These are phyloP conservation scores for Brassica juncea DNA, from an alignment of 345 rosid genomes.

Conservation along the genomic window DNA sequence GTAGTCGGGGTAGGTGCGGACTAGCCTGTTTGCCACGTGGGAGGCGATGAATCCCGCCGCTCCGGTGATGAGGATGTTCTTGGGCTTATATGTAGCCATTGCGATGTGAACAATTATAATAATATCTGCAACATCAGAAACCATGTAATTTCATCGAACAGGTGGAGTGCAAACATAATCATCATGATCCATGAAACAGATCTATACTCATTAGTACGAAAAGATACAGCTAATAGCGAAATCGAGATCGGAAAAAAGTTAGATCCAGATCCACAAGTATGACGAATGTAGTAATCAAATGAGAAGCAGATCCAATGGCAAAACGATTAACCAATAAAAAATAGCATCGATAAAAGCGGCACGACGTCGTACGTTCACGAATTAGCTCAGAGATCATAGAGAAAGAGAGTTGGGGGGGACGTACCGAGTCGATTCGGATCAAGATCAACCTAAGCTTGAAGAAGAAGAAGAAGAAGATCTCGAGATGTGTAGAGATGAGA, in stretches of 20 bases:
- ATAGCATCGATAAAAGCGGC: too few species aligned
- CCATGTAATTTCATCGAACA: neutral
- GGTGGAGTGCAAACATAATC: too few species aligned
- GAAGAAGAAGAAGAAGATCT: conserved; percentile 4
- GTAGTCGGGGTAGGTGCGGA: conserved; percentile 77
- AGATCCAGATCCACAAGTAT: conserved; percentile 35
- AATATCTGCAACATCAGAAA: conserved; percentile 15
- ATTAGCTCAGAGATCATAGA: neutral
- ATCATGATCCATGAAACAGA: neutral
- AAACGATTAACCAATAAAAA: neutral
- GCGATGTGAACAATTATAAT: neutral
- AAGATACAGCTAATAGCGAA: too few species aligned
- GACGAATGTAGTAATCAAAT: neutral
- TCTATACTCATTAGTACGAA: too few species aligned
- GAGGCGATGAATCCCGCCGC: conserved; percentile 88
- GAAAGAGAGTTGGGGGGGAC: neutral
- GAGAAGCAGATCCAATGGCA: neutral
- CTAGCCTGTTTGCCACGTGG: conserved; percentile 73
- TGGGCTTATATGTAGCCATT: conserved; percentile 63
- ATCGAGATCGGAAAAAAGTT: neutral
- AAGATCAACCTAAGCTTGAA: neutral
- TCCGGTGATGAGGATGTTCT: conserved; percentile 84
- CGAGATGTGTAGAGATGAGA: neutral
- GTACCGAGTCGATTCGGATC: conserved; percentile 17
- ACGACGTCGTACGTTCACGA: neutral